Base-by-base conservation (phyloP, 371 early-diverging fungal species). In the Chytridium lagenaria region DNA sequence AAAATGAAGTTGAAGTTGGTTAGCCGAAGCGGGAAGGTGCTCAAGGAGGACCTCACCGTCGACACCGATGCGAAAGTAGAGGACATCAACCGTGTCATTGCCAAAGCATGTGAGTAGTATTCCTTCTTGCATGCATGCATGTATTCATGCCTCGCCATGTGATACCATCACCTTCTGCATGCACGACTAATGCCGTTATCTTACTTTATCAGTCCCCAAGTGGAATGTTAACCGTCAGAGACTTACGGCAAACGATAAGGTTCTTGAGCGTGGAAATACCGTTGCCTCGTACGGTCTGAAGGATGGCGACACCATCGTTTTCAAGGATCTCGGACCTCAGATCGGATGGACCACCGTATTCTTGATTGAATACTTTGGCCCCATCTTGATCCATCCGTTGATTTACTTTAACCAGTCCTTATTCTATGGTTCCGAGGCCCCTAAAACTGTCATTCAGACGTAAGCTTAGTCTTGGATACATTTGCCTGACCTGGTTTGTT, bases 321-420 rank as follows among this genome's bases (percentile, higher is more conserved):
- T 95, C 80, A 97, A 95, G 84, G 74, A 74, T 55, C 65, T 79
- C 74, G 98, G 97, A 16, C 94, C 94, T 34, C 98, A 98, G 82
- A 91, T 97, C 68, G 90, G 94, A 68, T 98, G 98, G 98, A 88
- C 89, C 61, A 92, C 94, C 26, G 98, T 97, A 40, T 98, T 97
- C 80, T 78, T 95, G 77, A 89, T 96, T 73, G 98, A 98, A 80
- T 98, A 98, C 74, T 79, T 89, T 36, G 98, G 98, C 55, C 98
- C 98, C 19, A 70, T 98, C 65, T 50, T 94, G 49, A 88, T 96
- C 71, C 97, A 98, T 70, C 91, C 93, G 36, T 69, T 96, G 51
- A 85, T 96, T 76, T 98, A 92, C 87, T 91, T 90, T 74, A 81
- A 89, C 30, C 84, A 86, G 22, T 78, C 78, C 23, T 19, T 85